Evolutionary conservation across 495 filamentous ascomycete species (phyloP), one percentile per base, ranked within the genome.

Genomic region (Diplogelasinospora grovesii): DNA sequence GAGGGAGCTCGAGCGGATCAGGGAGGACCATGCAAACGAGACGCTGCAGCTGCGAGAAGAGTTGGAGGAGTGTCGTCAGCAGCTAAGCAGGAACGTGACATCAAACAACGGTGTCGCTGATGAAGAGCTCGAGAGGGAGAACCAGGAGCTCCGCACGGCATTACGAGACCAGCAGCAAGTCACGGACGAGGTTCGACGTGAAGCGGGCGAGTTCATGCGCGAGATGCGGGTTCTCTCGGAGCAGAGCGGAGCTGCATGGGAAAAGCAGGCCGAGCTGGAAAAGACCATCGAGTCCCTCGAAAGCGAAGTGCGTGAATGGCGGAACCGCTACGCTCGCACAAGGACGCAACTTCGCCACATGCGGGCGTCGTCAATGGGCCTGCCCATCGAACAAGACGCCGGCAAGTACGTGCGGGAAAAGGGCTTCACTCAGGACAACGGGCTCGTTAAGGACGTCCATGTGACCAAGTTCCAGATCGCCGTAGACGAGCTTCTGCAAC

Each of bases 381-480:
- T 89, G 7, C 68, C 76, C 8, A 74, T 85, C 33, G 78, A 78
- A 22, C 68, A 79, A 20, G 81, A 90, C 46, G 76, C 75, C 4
- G 69, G 64, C 41, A 69, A 77, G 39, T 68, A 78, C 36, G 68
- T 78, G 25, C 78, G 78, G 36, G 83, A 90, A 38, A 78, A 78
- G 41, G 82, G 79, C 9, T 78, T 95, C 47, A 71, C 81, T 15
- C 71, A 83, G 42, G 70, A 76, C 8, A 72, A 83, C 35, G 92
- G 92, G 2, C 56, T 90, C 18, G 78, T 98, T 33, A 86, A 83
- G 61, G 89, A 95, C 61, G 77, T 95, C 15, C 83, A 95, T 64
- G 78, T 98, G 32, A 95, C 92, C 24, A 86, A 86, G 48, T 97
- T 94, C 71, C 92, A 98, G 58, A 83, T 96, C 48, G 78, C 89